Percentiles rank a stretch among this genome's conserved stretches.
Evolutionary conservation across 495 filamentous ascomycete genomes (phyloP).

Genomic region (Xylaria grammica): DNA sequence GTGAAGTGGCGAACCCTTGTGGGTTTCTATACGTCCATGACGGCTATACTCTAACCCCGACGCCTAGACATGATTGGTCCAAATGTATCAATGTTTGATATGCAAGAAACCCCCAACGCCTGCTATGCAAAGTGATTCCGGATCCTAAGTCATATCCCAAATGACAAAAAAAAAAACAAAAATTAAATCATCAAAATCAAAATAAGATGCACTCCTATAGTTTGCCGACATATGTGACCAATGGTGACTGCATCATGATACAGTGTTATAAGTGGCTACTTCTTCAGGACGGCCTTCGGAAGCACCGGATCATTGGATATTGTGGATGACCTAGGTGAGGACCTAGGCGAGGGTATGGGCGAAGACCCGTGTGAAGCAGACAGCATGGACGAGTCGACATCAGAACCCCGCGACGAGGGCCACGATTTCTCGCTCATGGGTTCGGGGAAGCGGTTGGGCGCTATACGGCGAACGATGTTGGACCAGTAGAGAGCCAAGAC

Average conservation of each 20-base stretch:
- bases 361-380: conserved; percentile 9
- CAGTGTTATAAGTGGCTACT: background rate
- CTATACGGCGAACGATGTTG: conserved; percentile 26
- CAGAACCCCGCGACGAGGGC: conserved; percentile 29
- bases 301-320: conserved; percentile 25
- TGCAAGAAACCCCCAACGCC: conserved; percentile 5
- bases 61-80: background rate
- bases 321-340: conserved; percentile 32
- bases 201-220: background rate
- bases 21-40: conserved; percentile 6
- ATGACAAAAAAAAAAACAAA: background rate
- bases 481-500: conserved; percentile 37
- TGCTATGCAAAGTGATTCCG: conserved; percentile 6
- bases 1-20: conserved; percentile 7
- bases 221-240: background rate
- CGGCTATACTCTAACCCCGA: conserved; percentile 1
- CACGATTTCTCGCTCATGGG: conserved; percentile 32
- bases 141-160: background rate
- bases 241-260: background rate
- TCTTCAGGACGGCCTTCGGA: conserved; percentile 16
- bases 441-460: conserved; percentile 26
- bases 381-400: conserved; percentile 15
- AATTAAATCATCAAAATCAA: too few species aligned
- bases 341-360: conserved; percentile 25
- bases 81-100: conserved; percentile 9